Conservation (phyloP, 164 flowering plant species). For the Berberis vulgaris region DNA sequence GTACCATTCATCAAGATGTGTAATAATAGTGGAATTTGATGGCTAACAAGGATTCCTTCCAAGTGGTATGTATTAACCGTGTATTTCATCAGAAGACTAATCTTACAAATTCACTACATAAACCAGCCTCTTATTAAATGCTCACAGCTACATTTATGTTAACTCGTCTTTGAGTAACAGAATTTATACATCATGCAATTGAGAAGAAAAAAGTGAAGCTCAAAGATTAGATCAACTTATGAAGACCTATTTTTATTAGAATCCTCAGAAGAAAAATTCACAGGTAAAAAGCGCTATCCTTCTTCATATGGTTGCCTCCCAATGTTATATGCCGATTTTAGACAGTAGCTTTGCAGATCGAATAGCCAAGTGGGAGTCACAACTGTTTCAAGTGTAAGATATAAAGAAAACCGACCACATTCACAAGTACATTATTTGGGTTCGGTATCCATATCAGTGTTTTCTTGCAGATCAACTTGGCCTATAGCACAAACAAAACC, state of each 20-base stretch:
- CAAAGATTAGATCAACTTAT: slow-evolving; percentile 7
- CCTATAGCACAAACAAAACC: slow-evolving; percentile 27
- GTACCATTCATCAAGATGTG: too few species aligned
- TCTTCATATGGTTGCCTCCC: neutral
- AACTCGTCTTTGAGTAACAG: neutral
- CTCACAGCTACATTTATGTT: too few species aligned
- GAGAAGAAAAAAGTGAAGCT: slow-evolving; percentile 4
- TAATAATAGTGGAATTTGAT: too few species aligned
- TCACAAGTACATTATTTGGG: slow-evolving; percentile 4
- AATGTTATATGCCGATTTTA: neutral
- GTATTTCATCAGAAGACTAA: too few species aligned
- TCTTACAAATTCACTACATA: too few species aligned
- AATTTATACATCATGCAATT: slow-evolving; percentile 1
- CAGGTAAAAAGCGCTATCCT: too few species aligned
- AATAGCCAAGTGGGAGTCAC: neutral
- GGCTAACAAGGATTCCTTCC: too few species aligned
- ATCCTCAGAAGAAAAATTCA: slow-evolving; percentile 8
- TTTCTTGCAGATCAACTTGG: slow-evolving; percentile 38
- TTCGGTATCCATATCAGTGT: slow-evolving; percentile 26
- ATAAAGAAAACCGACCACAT: neutral
- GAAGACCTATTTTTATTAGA: slow-evolving; percentile 7
- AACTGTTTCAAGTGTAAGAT: neutral
- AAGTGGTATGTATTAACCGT: too few species aligned
- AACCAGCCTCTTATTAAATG: too few species aligned
- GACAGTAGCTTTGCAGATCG: slow-evolving; percentile 3